phyloP scores from a whole-genome alignment of 345 rosid genomes.

The Aquilaria yunnanensis region DNA sequence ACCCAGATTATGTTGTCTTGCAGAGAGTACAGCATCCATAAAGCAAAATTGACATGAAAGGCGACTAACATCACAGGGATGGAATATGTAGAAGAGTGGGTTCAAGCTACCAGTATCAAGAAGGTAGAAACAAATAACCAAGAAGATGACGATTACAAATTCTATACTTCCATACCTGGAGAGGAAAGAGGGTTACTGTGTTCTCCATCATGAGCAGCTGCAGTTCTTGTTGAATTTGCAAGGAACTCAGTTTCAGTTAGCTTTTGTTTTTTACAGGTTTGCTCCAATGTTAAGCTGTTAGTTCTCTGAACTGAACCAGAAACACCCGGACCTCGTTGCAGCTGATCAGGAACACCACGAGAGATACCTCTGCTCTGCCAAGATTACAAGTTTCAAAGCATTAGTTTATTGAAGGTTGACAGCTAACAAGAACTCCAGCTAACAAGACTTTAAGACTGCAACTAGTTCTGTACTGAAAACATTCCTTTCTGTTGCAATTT shows the following conservation, averaged over 20 bases:
- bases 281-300: conserved; percentile 17
- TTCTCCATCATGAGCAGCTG: conserved; percentile 10
- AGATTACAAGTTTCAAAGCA: conserved; percentile 9
- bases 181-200: conserved; percentile 3
- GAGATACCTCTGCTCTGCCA: conserved; percentile 59
- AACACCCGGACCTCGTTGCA: conserved; percentile 15
- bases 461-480: background rate
- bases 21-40: background rate
- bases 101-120: background rate
- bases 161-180: conserved; percentile 29
- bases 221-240: conserved; percentile 5
- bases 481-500: background rate
- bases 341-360: conserved; percentile 24
- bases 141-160: background rate
- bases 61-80: background rate
- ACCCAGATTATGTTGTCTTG: background rate
- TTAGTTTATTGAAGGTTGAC: background rate
- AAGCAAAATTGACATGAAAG: background rate
- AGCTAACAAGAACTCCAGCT: background rate
- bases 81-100: too few relatives aligned
- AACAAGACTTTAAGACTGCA: conserved; percentile 7
- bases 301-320: conserved; percentile 12
- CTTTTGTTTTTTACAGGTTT: conserved; percentile 25
- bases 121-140: background rate
- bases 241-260: conserved; percentile 17